Evolutionary conservation across 2,329 filamentous ascomycete genomes (phyloP).

Genomic region (Talaromyces sp.): DNA sequence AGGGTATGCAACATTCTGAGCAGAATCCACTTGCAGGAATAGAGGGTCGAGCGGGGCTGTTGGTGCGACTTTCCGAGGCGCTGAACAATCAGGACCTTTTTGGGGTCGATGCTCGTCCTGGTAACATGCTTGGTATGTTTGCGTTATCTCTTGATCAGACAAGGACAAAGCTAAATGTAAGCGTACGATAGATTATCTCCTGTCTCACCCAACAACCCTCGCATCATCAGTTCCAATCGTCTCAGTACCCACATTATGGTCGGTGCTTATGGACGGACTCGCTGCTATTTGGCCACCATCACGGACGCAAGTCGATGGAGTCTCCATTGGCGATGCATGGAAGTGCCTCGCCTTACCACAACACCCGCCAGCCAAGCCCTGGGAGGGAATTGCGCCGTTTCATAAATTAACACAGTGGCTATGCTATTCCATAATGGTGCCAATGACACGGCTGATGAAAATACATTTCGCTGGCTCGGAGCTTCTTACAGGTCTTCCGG

Average conservation of each 20-base stretch:
- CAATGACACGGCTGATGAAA: constrained; percentile 74
- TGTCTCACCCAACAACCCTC: constrained; percentile 83
- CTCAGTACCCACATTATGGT: constrained; percentile 82
- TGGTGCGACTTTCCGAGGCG: constrained; percentile 70
- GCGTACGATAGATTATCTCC: constrained; percentile 69
- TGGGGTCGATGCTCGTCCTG: constrained; percentile 75
- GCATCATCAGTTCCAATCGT: constrained; percentile 85
- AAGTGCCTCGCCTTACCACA: constrained; percentile 76
- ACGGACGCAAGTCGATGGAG: constrained; percentile 78
- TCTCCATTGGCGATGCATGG: constrained; percentile 91
- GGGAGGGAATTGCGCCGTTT: constrained; percentile 82
- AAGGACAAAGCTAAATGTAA: background rate
- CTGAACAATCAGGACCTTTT: constrained; percentile 79
- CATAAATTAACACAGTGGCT: constrained; percentile 89
- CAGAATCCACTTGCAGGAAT: constrained; percentile 78
- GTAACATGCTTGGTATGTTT: constrained; percentile 78
- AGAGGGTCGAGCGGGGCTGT: constrained; percentile 73
- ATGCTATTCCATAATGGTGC: constrained; percentile 87
- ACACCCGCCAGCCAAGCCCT: constrained; percentile 59
- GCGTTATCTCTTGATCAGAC: constrained; percentile 5
- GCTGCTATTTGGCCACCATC: constrained; percentile 83
- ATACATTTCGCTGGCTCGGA: constrained; percentile 77
- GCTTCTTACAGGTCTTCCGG: constrained; percentile 78
- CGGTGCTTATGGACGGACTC: constrained; percentile 80
- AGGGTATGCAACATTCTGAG: constrained; percentile 77